Base-by-base conservation (phyloP, 306 rosid genomes). In the Potentilla sterilis region DNA sequence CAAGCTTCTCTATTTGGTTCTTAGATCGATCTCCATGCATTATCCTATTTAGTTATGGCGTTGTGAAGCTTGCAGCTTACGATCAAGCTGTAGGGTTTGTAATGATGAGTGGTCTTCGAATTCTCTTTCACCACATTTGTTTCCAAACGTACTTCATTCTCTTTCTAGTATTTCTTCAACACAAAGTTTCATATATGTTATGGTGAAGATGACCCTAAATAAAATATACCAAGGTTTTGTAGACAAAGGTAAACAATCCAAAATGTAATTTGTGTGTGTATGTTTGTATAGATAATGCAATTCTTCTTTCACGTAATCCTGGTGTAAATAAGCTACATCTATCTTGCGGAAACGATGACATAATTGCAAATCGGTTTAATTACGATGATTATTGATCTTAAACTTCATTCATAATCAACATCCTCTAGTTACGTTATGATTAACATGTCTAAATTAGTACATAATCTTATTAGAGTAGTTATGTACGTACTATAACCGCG, bases 91-190 rank as follows among this genome's bases (percentile, higher is more conserved):
- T 75, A 79, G 75, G 79, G 34, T 64, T 69, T 65, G 24, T 65
- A 38, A 75, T 73, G 21, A 84, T 89, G 85, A 84, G 82, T 84
- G 81, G 70, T 84, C 63, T 85, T 84, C 84, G 87, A 85, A 82
- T 69, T 73, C 49, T 69, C 18, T 40, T 73, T 44, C 52, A 73
- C 54, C 37, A 57, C 69, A 65, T 65, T 11, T 38, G 69, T 18
- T 38, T 38, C 69, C 38, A 40, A 18, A 65, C 18, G 28, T 65
- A 65, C 69, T 65, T 65, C 69, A 38, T 38, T 13, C 47, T 10
- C 69, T 65, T 64, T 64, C 42, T 65, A 41, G 47, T 38, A 19
- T 38, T 65, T 65, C 69, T 65, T 65, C 13, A 65, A 38, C 46
- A 19, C 24, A 18, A 65, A 38, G 69, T 8, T 65, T 65, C 68